Percentiles rank a stretch among this genome's conserved stretches.
These are phyloP conservation scores for Geranium incanum DNA, from an alignment of 441 rosid genomes.

Conservation along the genomic window DNA sequence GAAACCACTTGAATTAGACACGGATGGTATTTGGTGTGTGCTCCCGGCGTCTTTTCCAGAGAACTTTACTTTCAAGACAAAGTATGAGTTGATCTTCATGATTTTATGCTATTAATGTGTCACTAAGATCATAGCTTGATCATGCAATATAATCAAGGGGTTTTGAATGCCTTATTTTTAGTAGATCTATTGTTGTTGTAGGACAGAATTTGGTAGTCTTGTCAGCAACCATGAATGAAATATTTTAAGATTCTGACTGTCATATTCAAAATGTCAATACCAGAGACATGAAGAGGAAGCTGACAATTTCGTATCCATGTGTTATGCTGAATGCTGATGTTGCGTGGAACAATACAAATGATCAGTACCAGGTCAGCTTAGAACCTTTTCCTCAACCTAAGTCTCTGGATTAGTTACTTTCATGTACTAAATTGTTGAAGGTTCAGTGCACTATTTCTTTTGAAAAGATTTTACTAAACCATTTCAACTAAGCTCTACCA, in stretches of 20 bases:
- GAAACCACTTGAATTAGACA: conserved; percentile 97
- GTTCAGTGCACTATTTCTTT: conserved; percentile 2
- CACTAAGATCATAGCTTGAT: not conserved
- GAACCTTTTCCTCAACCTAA: conserved; percentile 16
- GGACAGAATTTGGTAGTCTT: not conserved
- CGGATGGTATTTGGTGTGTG: conserved; percentile 98
- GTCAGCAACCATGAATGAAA: conserved; percentile 17
- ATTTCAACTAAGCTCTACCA: conserved; percentile 18
- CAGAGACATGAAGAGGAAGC: conserved; percentile 81
- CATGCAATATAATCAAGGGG: not conserved
- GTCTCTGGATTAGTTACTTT: conserved; percentile 12
- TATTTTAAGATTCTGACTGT: conserved; percentile 24
- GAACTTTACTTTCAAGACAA: conserved; percentile 84
- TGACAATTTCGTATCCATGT: conserved; percentile 94
- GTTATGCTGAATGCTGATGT: conserved; percentile 98
- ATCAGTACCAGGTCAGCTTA: conserved; percentile 79
- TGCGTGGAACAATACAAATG: conserved; percentile 90
- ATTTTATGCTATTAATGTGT: conserved; percentile 14
- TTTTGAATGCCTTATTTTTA: not conserved
- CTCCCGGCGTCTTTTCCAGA: conserved; percentile 98
- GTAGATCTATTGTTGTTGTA: conserved; percentile 3
- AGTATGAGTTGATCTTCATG: conserved; percentile 44
- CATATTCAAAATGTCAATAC: conserved; percentile 25
- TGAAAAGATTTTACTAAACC: conserved; percentile 16
- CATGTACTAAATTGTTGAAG: conserved; percentile 2